These are phyloP conservation scores for Dichomitus squalens DNA, from an alignment of 1,284 basidiomycete genomes.

Conservation along the genomic window DNA sequence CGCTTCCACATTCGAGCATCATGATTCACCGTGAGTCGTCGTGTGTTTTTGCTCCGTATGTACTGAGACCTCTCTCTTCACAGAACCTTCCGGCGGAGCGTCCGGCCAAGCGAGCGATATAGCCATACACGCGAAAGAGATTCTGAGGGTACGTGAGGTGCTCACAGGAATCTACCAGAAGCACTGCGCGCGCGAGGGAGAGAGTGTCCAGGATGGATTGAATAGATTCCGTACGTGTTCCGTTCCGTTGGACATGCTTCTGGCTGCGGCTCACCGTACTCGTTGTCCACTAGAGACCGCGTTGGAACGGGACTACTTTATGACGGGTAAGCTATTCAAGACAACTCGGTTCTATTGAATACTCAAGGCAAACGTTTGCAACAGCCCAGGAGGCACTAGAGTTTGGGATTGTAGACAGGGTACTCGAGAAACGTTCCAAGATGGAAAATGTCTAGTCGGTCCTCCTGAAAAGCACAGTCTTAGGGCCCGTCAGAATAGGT, in stretches of 20 bases:
- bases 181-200: slow-evolving; percentile 71
- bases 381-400: slow-evolving; percentile 82
- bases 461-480: no score
- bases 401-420: slow-evolving; percentile 91
- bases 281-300: slow-evolving; percentile 64
- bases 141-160: slow-evolving; percentile 80
- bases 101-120: slow-evolving; percentile 93
- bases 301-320: slow-evolving; percentile 92
- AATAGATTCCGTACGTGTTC: slow-evolving; percentile 73
- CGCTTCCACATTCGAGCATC: slow-evolving; percentile 88
- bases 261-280: not conserved
- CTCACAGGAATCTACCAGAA: slow-evolving; percentile 85
- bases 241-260: not conserved
- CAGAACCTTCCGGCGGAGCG: slow-evolving; percentile 93
- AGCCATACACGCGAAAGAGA: slow-evolving; percentile 92
- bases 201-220: slow-evolving; percentile 64
- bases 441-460: slow-evolving; percentile 26
- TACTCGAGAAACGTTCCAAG: slow-evolving; percentile 73
- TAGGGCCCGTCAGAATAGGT: no score
- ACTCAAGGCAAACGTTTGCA: not conserved
- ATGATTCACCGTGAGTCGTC: slow-evolving; percentile 90
- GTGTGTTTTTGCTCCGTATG: slow-evolving; percentile 15
- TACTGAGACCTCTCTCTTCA: not conserved
- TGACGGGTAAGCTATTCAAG: slow-evolving; percentile 66
- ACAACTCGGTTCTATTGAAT: not conserved